phyloP scores from a whole-genome alignment of 345 rosid species.

The Microthlaspi erraticum region DNA sequence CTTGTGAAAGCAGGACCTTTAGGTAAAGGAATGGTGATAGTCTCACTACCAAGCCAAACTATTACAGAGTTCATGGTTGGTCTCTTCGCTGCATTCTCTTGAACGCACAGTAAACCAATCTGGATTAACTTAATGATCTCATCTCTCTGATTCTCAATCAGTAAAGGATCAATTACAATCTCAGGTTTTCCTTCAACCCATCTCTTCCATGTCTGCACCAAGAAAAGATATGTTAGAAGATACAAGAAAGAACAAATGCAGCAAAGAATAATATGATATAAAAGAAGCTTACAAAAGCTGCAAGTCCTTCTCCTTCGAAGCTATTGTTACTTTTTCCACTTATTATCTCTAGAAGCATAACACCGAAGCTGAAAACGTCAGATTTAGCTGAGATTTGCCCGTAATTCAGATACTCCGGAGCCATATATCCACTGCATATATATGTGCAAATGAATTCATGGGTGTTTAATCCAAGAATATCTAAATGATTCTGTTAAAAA shows the following conservation, averaged over 20 bases:
- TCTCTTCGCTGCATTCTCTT: constrained; percentile 47
- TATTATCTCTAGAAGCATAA: constrained; percentile 44
- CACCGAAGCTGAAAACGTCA: constrained; percentile 55
- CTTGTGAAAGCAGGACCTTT: constrained; percentile 44
- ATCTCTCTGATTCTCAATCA: constrained; percentile 13
- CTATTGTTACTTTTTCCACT: constrained; percentile 32
- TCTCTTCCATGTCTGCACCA: constrained; percentile 55
- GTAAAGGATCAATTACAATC: constrained; percentile 45
- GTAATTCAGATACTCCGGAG: constrained; percentile 48
- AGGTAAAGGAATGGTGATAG: constrained; percentile 44
- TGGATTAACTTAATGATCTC: constrained; percentile 38
- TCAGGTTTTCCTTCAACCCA: constrained; percentile 53
- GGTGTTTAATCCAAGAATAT: constrained; percentile 15
- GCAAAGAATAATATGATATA: constrained; percentile 24
- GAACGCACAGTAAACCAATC: constrained; percentile 57
- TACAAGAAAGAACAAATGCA: background rate
- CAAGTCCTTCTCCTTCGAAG: constrained; percentile 34
- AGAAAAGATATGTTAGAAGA: background rate
- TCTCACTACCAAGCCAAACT: constrained; percentile 51
- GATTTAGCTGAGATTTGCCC: constrained; percentile 54
- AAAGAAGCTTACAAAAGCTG: constrained; percentile 37
- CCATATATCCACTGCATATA: constrained; percentile 60
- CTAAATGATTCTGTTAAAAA: background rate
- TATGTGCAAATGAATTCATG: background rate
- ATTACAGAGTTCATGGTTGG: constrained; percentile 53